A percentile compares a stretch with the other conserved stretches of the same genome.
Conservation (phyloP, 495 filamentous ascomycete genomes). For the Aspergillus panamensis region DNA sequence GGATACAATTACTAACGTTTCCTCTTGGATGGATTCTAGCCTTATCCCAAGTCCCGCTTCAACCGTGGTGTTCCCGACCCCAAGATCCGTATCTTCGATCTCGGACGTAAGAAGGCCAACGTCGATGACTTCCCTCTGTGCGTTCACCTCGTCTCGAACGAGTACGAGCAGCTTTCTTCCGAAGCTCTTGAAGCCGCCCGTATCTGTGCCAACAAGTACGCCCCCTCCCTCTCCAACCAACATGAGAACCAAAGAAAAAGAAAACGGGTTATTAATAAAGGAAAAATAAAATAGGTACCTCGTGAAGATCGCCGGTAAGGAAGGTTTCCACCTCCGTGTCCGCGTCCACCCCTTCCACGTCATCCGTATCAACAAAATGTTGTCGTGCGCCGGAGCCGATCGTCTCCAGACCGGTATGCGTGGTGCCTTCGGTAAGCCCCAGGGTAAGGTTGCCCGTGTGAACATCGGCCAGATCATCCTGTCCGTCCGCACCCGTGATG, state of each 20-base stretch:
- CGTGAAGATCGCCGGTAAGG: constrained; percentile 95
- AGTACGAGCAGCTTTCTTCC: constrained; percentile 97
- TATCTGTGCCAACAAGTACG: constrained; percentile 98
- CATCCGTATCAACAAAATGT: constrained; percentile 99
- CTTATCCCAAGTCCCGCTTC: constrained; percentile 99
- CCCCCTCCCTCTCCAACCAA: constrained; percentile 7
- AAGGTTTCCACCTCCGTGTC: constrained; percentile 98
- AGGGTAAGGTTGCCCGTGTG: constrained; percentile 95
- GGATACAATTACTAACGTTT: constrained; percentile 6
- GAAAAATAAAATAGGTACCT: constrained; percentile 65
- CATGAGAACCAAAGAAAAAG: constrained; percentile 2
- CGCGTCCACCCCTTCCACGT: constrained; percentile 99
- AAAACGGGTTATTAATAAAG: constrained; percentile 3
- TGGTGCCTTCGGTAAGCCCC: constrained; percentile 99
- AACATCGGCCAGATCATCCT: constrained; percentile 99
- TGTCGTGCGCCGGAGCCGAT: constrained; percentile 99
- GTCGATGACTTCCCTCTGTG: constrained; percentile 98
- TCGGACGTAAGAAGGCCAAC: constrained; percentile 95
- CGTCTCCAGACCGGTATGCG: constrained; percentile 99
- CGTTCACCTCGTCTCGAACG: constrained; percentile 99
- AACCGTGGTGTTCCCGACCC: constrained; percentile 99
- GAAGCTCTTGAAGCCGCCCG: constrained; percentile 98
- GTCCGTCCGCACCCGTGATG: constrained; percentile 91
- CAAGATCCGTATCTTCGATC: constrained; percentile 99
- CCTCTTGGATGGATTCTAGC: constrained; percentile 46